These are phyloP conservation scores for Euclidium syriacum DNA, from an alignment of 345 rosid species.

Conservation along the genomic window DNA sequence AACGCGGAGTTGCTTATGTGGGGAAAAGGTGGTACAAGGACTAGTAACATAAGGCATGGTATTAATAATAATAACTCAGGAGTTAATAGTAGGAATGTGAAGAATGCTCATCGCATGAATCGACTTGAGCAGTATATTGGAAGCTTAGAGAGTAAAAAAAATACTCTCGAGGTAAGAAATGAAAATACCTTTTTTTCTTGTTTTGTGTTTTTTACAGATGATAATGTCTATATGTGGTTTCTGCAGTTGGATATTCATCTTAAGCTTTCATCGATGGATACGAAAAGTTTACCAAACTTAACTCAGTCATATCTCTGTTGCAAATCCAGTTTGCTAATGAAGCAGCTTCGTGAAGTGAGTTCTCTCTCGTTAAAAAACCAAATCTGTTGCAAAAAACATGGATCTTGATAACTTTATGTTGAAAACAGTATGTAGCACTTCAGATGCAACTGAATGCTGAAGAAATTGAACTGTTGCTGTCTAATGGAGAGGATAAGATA, in stretches of 20 bases:
- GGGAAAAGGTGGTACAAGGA: constrained; percentile 91
- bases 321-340: constrained; percentile 57
- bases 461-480: constrained; percentile 59
- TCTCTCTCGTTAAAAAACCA: neutral
- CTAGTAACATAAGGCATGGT: constrained; percentile 82
- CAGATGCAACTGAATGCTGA: constrained; percentile 52
- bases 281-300: constrained; percentile 48
- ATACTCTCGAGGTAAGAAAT: constrained; percentile 52
- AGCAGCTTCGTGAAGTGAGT: constrained; percentile 72
- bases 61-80: constrained; percentile 38
- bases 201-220: neutral
- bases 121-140: constrained; percentile 69
- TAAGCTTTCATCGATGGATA: constrained; percentile 62
- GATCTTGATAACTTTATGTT: constrained; percentile 14
- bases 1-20: constrained; percentile 75
- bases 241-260: constrained; percentile 64
- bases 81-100: constrained; percentile 46
- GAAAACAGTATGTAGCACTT: constrained; percentile 58
- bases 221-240: neutral
- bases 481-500: constrained; percentile 22
- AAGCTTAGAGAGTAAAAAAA: constrained; percentile 54
- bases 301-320: constrained; percentile 69
- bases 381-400: neutral
- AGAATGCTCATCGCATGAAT: constrained; percentile 60
- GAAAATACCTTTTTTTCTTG: neutral